Base-by-base conservation (phyloP, 2,329 filamentous ascomycete species). In the Falciphora oryzae region DNA sequence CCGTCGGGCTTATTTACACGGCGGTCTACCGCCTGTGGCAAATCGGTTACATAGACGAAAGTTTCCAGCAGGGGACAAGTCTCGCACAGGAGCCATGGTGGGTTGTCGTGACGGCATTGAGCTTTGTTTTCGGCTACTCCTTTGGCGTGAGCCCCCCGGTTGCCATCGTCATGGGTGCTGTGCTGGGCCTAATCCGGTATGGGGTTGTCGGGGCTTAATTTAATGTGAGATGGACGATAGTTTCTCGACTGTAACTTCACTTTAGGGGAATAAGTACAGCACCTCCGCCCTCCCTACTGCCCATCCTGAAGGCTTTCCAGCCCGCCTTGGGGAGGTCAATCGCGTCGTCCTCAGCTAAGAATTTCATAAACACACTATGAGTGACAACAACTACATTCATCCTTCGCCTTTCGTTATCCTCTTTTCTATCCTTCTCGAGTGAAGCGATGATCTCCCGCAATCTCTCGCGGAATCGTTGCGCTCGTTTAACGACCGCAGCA, bases 1-100 rank as follows among this genome's bases (percentile, higher is more conserved):
- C 86, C 0, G 83, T 88, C 0, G 86, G 86, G 0, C 68, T 89
- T 38, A 83, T 89, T 0, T 89, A 85, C 63, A 88, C 85, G 0
- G 86, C 86, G 0, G 85, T 89, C 1, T 89, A 89, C 67, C 76
- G 85, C 2, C 73, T 89, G 8, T 88, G 84, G 83, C 79, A 86
- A 73, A 83, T 88, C 68, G 86, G 86, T 0, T 87, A 81, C 66
- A 73, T 89, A 8, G 83, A 82, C 16, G 74, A 81, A 28, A 75
- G 76, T 0, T 80, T 78, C n/a, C 75, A 77, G 65, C 70, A 71
- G 2, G 86, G 86, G 0, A 80, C 77, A 60, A 85, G 82, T 68
- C 70, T 89, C 59, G 85, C 75, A 0, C 76, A 79, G 53, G 85
- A 88, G 66, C 84, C 86, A 0, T 88, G 85, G 84, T 88, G 85